Conservation (phyloP, 345 rosid species). For the Rhodomyrtus tomentosa region DNA sequence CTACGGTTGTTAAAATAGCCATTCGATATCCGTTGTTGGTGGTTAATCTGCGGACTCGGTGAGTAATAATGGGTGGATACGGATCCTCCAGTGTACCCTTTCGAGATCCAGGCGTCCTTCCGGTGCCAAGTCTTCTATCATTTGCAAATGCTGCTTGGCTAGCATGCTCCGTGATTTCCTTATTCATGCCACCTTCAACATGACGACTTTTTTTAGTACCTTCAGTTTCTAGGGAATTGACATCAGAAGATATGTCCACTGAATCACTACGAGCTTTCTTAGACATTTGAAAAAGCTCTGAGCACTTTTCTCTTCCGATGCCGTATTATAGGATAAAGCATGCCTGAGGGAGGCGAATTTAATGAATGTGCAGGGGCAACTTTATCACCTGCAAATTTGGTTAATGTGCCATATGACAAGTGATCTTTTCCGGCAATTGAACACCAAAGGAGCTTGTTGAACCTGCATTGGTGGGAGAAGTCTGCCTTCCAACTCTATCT, state of each 20-base stretch:
- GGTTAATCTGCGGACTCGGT: no score
- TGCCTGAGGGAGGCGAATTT: not conserved
- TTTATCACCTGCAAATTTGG: constrained; percentile 1
- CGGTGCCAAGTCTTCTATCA: not conserved
- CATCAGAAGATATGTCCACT: not conserved
- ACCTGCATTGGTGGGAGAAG: not conserved
- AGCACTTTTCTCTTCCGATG: constrained; percentile 9
- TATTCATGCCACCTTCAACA: not conserved
- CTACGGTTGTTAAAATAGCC: no score
- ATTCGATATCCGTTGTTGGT: no score
- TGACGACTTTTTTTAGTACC: constrained; percentile 8
- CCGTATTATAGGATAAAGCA: not conserved
- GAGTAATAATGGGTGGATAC: no score
- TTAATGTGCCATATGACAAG: constrained; percentile 2
- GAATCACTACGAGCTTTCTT: not conserved
- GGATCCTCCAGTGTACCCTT: no score
- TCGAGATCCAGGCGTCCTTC: not conserved
- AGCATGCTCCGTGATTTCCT: not conserved
- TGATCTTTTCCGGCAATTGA: no score
- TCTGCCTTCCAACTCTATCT: not conserved
- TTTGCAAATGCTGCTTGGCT: not conserved
- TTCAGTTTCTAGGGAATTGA: not conserved
- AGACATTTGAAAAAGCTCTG: constrained; percentile 1
- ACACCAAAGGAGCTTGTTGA: no score
- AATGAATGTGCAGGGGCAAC: not conserved